Conservation (phyloP, 169 alveolate genomes). For the Plasmodium gaboni region DNA sequence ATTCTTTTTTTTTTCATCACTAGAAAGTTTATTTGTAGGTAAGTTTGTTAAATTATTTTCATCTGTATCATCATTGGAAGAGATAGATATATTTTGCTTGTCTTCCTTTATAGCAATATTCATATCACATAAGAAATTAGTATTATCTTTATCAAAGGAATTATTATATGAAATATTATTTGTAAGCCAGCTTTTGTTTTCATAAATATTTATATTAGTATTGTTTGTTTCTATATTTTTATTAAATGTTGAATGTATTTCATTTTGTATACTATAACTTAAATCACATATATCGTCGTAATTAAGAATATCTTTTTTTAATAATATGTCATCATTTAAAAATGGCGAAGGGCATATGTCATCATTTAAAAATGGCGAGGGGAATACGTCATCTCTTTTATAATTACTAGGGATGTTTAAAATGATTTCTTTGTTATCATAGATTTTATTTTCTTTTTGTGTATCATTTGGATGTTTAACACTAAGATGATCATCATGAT, state of each 20-base stretch:
- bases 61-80: too few species aligned
- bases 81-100: too few species aligned
- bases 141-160: too few species aligned
- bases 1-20: neutral
- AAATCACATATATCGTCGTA: constrained; percentile 41
- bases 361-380: neutral
- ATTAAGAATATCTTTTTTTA: constrained; percentile 41
- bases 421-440: neutral
- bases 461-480: neutral
- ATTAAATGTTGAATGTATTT: constrained; percentile 11
- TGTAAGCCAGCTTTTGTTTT: neutral
- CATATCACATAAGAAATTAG: too few species aligned
- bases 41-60: too few species aligned
- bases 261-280: constrained; percentile 35
- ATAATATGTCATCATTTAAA: constrained; percentile 12
- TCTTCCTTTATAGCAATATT: too few species aligned
- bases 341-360: constrained; percentile 10
- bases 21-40: too few species aligned
- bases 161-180: too few species aligned
- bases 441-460: neutral
- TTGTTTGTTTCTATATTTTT: constrained; percentile 5
- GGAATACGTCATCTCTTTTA: neutral
- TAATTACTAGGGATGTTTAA: neutral
- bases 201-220: neutral
- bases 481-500: too few species aligned